Conservation (phyloP, 441 rosid genomes). For the Jatropha multifida region DNA sequence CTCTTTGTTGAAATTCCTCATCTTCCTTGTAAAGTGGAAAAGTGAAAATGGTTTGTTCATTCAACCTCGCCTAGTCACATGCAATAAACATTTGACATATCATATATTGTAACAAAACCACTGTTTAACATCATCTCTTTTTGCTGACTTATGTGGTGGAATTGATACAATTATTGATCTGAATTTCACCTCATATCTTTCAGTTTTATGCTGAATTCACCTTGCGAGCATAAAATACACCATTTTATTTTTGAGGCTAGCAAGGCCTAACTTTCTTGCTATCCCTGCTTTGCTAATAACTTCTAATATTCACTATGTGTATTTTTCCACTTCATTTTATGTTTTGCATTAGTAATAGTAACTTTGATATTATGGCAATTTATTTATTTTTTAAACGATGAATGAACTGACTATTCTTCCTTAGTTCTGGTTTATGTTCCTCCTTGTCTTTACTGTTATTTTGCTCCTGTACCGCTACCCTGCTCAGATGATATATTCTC, state of each 20-base stretch:
- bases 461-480: conserved; percentile 4
- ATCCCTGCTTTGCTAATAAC: conserved; percentile 4
- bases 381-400: background rate
- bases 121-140: background rate
- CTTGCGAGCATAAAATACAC: background rate
- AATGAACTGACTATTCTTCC: background rate
- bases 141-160: background rate
- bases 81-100: background rate
- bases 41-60: conserved; percentile 52
- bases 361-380: background rate
- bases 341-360: background rate
- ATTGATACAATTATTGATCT: background rate
- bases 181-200: background rate
- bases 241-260: conserved; percentile 1
- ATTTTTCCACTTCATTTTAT: background rate
- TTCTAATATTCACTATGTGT: background rate
- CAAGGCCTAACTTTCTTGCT: background rate
- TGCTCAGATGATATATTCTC: background rate
- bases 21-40: conserved; percentile 75
- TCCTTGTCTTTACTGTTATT: background rate
- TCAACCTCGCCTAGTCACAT: conserved; percentile 17
- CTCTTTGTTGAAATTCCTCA: conserved; percentile 60
- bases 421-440: conserved; percentile 4
- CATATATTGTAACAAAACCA: background rate
- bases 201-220: background rate